A percentile compares a stretch with the other conserved stretches of the same genome.
Conservation (phyloP, 2,329 filamentous ascomycete genomes). For the Didymella exigua region DNA sequence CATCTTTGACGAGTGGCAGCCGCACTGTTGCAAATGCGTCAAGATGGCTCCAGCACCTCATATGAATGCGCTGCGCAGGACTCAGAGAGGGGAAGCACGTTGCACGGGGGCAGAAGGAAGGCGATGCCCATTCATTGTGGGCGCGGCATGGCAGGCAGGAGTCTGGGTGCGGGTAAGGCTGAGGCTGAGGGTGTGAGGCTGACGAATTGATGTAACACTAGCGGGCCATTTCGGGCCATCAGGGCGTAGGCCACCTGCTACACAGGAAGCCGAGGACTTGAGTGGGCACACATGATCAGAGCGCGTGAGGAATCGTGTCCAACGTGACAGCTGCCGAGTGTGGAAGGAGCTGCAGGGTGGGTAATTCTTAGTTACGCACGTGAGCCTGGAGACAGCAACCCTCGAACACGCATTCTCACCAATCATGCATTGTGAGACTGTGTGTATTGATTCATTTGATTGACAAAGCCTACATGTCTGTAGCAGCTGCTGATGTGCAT, state of each 20-base stretch:
- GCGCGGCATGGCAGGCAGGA: slow-evolving; percentile 5
- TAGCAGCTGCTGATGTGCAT: background rate
- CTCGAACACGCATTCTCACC: background rate
- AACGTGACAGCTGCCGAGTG: background rate
- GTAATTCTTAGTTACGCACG: too few species aligned
- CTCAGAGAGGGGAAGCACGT: background rate
- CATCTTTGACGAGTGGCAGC: slow-evolving; percentile 20
- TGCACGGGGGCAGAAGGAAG: background rate
- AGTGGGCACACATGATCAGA: background rate
- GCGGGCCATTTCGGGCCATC: background rate
- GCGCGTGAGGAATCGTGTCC: slow-evolving; percentile 1
- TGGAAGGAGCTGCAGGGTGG: slow-evolving; percentile 1
- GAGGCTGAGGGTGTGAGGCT: slow-evolving; percentile 11
- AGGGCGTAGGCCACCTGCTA: slow-evolving; percentile 1
- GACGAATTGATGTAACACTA: slow-evolving; percentile 6
- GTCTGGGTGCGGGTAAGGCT: slow-evolving; percentile 3
- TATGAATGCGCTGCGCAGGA: background rate
- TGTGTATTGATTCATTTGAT: background rate
- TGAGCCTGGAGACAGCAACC: background rate
- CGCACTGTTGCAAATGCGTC: background rate
- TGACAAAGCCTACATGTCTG: background rate
- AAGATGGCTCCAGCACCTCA: background rate
- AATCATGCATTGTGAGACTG: background rate
- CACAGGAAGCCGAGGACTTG: background rate
- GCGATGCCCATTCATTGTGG: slow-evolving; percentile 4